Evolutionary conservation across 169 alveolate species (phyloP).

Genomic region (Eimeria necatrix): DNA sequence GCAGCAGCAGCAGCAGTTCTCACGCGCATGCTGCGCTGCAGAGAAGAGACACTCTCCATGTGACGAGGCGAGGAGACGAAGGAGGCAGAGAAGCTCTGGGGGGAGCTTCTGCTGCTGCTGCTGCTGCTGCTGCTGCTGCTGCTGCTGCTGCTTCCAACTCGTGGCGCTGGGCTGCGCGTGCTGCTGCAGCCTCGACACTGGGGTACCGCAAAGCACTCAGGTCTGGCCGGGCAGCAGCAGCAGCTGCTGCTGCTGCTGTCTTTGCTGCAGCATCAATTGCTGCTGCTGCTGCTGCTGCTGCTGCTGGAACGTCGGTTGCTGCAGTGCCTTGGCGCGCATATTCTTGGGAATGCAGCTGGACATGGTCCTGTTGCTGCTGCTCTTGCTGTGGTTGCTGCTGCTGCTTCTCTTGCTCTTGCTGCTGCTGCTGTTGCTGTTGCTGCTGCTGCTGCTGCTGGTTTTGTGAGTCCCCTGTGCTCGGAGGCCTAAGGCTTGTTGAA

Average conservation of each 20-base stretch:
- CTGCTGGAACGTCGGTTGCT: too few species aligned
- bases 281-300: neutral
- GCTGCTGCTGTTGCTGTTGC: neutral
- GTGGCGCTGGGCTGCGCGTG: slow-evolving; percentile 30
- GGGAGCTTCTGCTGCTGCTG: neutral
- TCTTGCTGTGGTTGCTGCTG: neutral
- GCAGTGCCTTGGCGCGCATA: too few species aligned
- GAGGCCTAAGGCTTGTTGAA: neutral
- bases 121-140: neutral
- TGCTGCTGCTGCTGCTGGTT: neutral
- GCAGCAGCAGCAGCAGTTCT: slow-evolving; percentile 4
- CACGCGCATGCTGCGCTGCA: slow-evolving; percentile 20
- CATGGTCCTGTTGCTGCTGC: too few species aligned
- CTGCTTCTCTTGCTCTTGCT: neutral
- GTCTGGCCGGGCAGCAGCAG: slow-evolving; percentile 25
- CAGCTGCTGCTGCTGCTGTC: slow-evolving; percentile 2
- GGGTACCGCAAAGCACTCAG: slow-evolving; percentile 7
- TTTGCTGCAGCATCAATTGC: neutral
- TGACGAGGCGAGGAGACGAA: slow-evolving; percentile 17
- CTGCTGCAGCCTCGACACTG: slow-evolving; percentile 35
- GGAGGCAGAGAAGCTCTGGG: slow-evolving; percentile 21
- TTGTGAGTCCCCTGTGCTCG: neutral
- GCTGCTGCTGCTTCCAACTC: slow-evolving; percentile 33
- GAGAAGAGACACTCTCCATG: slow-evolving; percentile 20
- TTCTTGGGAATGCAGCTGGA: too few species aligned